These are phyloP conservation scores for Pseudoneurospora amorphoporcata DNA, from an alignment of 495 filamentous ascomycete genomes.

Conservation along the genomic window DNA sequence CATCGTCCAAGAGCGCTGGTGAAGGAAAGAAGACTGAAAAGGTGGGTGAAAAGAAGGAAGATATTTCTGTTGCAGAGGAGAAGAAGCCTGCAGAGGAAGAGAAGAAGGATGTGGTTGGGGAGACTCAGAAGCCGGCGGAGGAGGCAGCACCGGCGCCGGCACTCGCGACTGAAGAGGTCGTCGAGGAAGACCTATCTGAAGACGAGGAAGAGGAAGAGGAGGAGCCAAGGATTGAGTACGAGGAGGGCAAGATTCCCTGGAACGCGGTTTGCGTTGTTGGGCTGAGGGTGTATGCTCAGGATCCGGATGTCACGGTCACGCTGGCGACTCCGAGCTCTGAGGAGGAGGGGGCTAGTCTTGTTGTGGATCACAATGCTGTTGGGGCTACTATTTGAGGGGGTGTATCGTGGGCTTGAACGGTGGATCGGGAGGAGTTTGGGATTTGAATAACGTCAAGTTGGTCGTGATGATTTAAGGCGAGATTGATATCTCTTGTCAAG, in stretches of 20 bases:
- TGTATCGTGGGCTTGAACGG: not conserved
- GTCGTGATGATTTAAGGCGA: not conserved
- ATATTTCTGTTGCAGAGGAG: not conserved
- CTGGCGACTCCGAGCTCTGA: slow-evolving; percentile 26
- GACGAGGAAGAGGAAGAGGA: slow-evolving; percentile 7
- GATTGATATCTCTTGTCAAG: not conserved
- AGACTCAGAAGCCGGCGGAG: not conserved
- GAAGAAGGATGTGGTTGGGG: slow-evolving; percentile 1
- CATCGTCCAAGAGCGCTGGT: not conserved
- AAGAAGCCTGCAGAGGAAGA: not conserved
- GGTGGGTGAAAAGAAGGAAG: slow-evolving; percentile 3
- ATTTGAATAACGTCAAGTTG: not conserved
- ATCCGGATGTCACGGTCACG: slow-evolving; percentile 30
- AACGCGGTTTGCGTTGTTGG: slow-evolving; percentile 45
- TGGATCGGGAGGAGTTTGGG: too few relatives aligned
- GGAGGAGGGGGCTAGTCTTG: slow-evolving; percentile 17
- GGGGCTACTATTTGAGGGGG: slow-evolving; percentile 14
- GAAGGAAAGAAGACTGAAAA: slow-evolving; percentile 7
- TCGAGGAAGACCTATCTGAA: slow-evolving; percentile 3
- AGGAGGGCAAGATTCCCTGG: slow-evolving; percentile 29
- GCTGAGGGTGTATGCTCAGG: slow-evolving; percentile 37
- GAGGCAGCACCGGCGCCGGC: not conserved
- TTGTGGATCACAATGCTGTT: slow-evolving; percentile 11
- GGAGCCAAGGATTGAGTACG: slow-evolving; percentile 6
- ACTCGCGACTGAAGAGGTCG: not conserved